A percentile compares a stretch with the other conserved stretches of the same genome.
Evolutionary conservation across 768 basidiomycete species (phyloP).

Genomic region (Scleroderma citrinum): DNA sequence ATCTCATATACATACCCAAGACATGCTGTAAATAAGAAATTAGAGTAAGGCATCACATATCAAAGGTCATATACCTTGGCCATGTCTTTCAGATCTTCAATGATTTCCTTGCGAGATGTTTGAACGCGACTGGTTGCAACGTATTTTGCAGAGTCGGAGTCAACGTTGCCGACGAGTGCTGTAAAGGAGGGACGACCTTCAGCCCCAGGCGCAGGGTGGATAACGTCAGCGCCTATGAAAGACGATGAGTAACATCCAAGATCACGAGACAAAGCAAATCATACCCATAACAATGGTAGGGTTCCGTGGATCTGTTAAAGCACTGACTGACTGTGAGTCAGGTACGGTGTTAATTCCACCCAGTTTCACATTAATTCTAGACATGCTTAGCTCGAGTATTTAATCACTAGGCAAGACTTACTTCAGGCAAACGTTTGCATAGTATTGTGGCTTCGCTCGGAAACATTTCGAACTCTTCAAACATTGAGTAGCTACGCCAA

Average conservation of each 20-base stretch:
- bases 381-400: neutral
- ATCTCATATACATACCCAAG: constrained; percentile 51
- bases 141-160: constrained; percentile 72
- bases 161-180: constrained; percentile 74
- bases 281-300: constrained; percentile 81
- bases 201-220: constrained; percentile 76
- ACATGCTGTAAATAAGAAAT: constrained; percentile 36
- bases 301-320: constrained; percentile 61
- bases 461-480: constrained; percentile 61
- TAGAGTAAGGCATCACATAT: constrained; percentile 5
- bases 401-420: constrained; percentile 18
- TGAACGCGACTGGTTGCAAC: constrained; percentile 58
- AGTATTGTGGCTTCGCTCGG: constrained; percentile 70
- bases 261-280: neutral
- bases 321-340: constrained; percentile 56
- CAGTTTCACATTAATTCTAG: constrained; percentile 76
- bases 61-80: constrained; percentile 35
- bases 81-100: constrained; percentile 66
- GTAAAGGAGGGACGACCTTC: constrained; percentile 80
- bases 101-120: constrained; percentile 67
- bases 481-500: constrained; percentile 77
- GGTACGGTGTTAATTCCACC: constrained; percentile 81
- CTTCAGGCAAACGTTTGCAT: constrained; percentile 78
- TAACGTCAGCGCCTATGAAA: constrained; percentile 66
- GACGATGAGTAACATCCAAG: neutral